Evolutionary conservation across 805 yeast species (phyloP).

Genomic region (Cyberlindnera misumaiensis): DNA sequence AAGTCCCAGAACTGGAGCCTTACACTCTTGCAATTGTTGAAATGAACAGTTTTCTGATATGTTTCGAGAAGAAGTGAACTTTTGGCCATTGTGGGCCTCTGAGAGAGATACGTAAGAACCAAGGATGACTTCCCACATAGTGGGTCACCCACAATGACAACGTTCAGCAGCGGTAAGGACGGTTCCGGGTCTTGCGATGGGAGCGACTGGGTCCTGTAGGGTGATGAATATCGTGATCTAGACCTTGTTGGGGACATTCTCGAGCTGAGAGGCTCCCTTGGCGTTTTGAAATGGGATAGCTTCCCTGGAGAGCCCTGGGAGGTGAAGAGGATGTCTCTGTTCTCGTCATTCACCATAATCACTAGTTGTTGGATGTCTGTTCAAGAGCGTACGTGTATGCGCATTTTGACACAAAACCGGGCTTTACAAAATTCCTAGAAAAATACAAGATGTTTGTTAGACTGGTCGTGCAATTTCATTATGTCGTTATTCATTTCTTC

Average conservation of each 20-base stretch:
- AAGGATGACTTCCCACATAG: constrained; percentile 23
- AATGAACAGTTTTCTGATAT: constrained; percentile 13
- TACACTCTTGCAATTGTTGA: constrained; percentile 19
- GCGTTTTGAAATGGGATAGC: too few relatives aligned
- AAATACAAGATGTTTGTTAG: background rate
- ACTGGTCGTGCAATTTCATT: background rate
- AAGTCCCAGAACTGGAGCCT: constrained; percentile 35
- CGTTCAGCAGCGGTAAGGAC: background rate
- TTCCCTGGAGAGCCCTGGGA: background rate
- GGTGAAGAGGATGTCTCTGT: background rate
- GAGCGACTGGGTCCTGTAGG: background rate
- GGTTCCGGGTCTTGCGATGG: background rate
- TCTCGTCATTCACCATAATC: background rate
- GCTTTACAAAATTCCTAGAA: too few relatives aligned
- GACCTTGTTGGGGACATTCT: background rate
- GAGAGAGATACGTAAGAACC: constrained; percentile 16
- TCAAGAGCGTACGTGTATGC: too few relatives aligned
- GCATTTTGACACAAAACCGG: too few relatives aligned
- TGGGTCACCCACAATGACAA: constrained; percentile 23
- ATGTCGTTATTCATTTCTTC: background rate
- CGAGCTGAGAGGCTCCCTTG: background rate
- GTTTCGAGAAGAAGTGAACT: constrained; percentile 16
- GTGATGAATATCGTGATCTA: background rate
- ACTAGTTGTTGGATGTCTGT: too few relatives aligned
- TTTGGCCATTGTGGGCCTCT: constrained; percentile 6